These are phyloP conservation scores for Xylaria sp. DNA, from an alignment of 2,329 filamentous ascomycete genomes.

Conservation along the genomic window DNA sequence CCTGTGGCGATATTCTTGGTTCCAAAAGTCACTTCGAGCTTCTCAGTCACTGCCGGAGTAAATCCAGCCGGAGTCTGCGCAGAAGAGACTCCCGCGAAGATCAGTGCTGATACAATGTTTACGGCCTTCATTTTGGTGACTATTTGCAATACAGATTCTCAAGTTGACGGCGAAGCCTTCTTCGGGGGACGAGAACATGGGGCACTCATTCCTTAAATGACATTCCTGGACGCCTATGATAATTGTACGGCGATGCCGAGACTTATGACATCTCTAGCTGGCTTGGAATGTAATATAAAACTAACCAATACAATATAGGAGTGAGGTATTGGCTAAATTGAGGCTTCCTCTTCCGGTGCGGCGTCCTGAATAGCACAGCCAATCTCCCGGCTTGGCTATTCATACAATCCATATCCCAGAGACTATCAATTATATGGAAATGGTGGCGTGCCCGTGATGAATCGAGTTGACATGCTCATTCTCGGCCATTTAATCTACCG, in stretches of 20 bases:
- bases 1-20: slow-evolving; percentile 44
- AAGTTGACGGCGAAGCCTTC: background rate
- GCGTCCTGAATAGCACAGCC: slow-evolving; percentile 1
- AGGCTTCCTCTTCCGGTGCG: slow-evolving; percentile 30
- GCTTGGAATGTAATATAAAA: slow-evolving; percentile 28
- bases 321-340: slow-evolving; percentile 36
- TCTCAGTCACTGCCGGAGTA: slow-evolving; percentile 42
- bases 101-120: slow-evolving; percentile 37
- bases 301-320: slow-evolving; percentile 30
- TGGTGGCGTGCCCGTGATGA: background rate
- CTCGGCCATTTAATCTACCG: slow-evolving; percentile 26
- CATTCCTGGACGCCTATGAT: background rate
- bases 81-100: slow-evolving; percentile 38
- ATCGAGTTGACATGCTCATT: background rate
- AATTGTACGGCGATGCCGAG: background rate
- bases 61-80: slow-evolving; percentile 47
- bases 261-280: background rate
- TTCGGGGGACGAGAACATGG: background rate
- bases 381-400: slow-evolving; percentile 39
- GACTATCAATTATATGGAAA: background rate
- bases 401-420: background rate
- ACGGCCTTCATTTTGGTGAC: slow-evolving; percentile 43
- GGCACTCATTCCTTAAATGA: slow-evolving; percentile 22
- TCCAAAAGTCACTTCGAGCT: slow-evolving; percentile 47
- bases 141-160: slow-evolving; percentile 14